phyloP scores from a whole-genome alignment of 805 yeast species.

The Lipomyces orientalis region DNA sequence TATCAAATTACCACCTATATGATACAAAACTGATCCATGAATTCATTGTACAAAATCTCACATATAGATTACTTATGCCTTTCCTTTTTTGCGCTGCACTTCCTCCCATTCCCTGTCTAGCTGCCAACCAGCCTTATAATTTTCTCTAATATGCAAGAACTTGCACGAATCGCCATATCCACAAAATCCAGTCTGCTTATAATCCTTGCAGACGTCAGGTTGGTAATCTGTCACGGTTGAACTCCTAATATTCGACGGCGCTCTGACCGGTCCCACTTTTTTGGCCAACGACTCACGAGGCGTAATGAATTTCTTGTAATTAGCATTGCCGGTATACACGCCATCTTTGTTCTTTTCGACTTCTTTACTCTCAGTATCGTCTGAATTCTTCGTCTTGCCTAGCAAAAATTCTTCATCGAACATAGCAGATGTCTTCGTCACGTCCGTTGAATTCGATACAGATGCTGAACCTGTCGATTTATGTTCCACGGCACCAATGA shows the following conservation, averaged over 20 bases:
- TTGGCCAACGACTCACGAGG: slow-evolving; percentile 36
- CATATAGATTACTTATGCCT: background rate
- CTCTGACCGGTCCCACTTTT: slow-evolving; percentile 50
- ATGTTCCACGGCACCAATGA: slow-evolving; percentile 29
- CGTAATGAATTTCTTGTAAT: slow-evolving; percentile 34
- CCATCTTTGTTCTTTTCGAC: slow-evolving; percentile 24
- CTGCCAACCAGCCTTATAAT: slow-evolving; percentile 72
- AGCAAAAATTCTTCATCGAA: slow-evolving; percentile 32
- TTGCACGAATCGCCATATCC: slow-evolving; percentile 98
- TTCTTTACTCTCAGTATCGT: slow-evolving; percentile 11
- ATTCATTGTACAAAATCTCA: slow-evolving; percentile 5
- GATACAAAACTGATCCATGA: slow-evolving; percentile 35
- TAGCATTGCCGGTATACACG: slow-evolving; percentile 31
- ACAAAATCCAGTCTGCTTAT: slow-evolving; percentile 87
- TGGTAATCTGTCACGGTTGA: slow-evolving; percentile 83
- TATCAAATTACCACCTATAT: slow-evolving; percentile 38
- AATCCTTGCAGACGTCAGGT: slow-evolving; percentile 94
- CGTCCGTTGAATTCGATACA: slow-evolving; percentile 40
- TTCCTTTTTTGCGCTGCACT: slow-evolving; percentile 39
- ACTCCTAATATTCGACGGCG: slow-evolving; percentile 58
- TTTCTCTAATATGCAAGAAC: slow-evolving; percentile 89
- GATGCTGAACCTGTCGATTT: slow-evolving; percentile 7
- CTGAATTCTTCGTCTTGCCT: slow-evolving; percentile 10
- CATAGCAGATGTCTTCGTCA: slow-evolving; percentile 40
- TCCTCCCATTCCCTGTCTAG: slow-evolving; percentile 73